Percentiles rank a stretch among this genome's conserved stretches.
Evolutionary conservation across 768 basidiomycete genomes (phyloP).

Genomic region (Lactarius vividus): DNA sequence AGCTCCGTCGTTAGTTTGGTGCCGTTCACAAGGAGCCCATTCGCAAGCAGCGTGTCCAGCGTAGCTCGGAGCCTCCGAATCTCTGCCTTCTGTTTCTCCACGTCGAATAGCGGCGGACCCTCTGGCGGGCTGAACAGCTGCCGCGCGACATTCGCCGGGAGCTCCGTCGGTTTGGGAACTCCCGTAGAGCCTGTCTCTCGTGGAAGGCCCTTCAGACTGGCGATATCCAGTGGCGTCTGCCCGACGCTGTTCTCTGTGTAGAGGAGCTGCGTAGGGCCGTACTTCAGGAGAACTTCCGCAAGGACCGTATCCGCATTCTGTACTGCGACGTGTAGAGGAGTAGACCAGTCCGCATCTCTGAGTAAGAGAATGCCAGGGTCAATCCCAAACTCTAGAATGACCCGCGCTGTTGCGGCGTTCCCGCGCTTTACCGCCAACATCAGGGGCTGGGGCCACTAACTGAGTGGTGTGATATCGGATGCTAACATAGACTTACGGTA

Average conservation of each 20-base stretch:
- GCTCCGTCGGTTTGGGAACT: not conserved
- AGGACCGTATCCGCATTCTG: conserved; percentile 37
- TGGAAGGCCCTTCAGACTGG: conserved; percentile 25
- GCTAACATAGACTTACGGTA: conserved; percentile 39
- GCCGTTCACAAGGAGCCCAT: conserved; percentile 12
- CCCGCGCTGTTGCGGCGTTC: conserved; percentile 31
- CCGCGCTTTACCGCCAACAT: conserved; percentile 48
- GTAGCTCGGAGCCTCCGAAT: conserved; percentile 21
- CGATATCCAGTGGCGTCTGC: conserved; percentile 34
- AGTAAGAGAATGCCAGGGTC: conserved; percentile 36
- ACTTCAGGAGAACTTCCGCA: conserved; percentile 39
- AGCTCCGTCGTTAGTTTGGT: conserved; percentile 20
- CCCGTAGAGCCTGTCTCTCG: not conserved
- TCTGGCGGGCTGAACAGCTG: too few relatives aligned
- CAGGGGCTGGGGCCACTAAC: conserved; percentile 43
- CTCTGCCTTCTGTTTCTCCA: conserved; percentile 19
- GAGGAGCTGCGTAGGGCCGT: conserved; percentile 40
- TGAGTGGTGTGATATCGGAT: conserved; percentile 1
- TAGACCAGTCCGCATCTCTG: conserved; percentile 50
- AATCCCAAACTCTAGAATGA: conserved; percentile 41
- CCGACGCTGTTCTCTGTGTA: conserved; percentile 46
- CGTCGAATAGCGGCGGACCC: conserved; percentile 7
- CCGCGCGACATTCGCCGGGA: too few relatives aligned
- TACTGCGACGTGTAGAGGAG: conserved; percentile 50
- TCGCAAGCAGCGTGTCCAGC: conserved; percentile 17